Percentiles rank a stretch among this genome's conserved stretches.
Evolutionary conservation across 2,329 filamentous ascomycete genomes (phyloP).

Genomic region (Exserohilum turcica): DNA sequence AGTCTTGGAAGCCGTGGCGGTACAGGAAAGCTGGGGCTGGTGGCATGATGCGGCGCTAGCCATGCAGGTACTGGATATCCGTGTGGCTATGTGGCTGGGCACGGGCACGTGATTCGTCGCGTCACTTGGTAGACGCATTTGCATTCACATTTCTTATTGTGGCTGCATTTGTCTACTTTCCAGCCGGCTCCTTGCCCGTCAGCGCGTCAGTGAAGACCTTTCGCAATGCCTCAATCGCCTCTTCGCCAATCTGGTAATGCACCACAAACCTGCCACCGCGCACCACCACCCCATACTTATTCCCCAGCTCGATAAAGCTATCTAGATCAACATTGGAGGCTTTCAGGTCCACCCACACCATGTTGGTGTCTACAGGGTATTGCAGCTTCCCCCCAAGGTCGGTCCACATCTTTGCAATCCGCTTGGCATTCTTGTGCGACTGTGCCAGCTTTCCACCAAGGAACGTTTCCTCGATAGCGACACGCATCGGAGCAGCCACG

Average conservation of each 20-base stretch:
- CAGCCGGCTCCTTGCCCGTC: constrained; percentile 24
- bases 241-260: constrained; percentile 74
- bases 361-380: constrained; percentile 83
- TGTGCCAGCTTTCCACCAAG: constrained; percentile 66
- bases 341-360: constrained; percentile 82
- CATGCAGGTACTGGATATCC: constrained; percentile 13
- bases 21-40: constrained; percentile 19
- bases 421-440: constrained; percentile 67
- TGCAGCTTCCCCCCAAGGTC: constrained; percentile 69
- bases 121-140: neutral
- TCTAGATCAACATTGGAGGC: constrained; percentile 60
- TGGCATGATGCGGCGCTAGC: constrained; percentile 6
- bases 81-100: constrained; percentile 11
- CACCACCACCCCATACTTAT: constrained; percentile 63
- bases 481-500: constrained; percentile 73
- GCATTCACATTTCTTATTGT: neutral
- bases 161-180: constrained; percentile 13
- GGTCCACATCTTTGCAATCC: constrained; percentile 69
- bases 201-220: constrained; percentile 34
- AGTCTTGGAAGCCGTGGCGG: constrained; percentile 20
- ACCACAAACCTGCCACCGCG: constrained; percentile 66
- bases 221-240: constrained; percentile 58
- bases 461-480: constrained; percentile 81
- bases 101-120: constrained; percentile 2
- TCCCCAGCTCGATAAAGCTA: constrained; percentile 60